Percentiles rank a stretch among this genome's conserved stretches.
Evolutionary conservation across 352 stramenopile species (phyloP).

Genomic region (Phytophthora kernoviae): DNA sequence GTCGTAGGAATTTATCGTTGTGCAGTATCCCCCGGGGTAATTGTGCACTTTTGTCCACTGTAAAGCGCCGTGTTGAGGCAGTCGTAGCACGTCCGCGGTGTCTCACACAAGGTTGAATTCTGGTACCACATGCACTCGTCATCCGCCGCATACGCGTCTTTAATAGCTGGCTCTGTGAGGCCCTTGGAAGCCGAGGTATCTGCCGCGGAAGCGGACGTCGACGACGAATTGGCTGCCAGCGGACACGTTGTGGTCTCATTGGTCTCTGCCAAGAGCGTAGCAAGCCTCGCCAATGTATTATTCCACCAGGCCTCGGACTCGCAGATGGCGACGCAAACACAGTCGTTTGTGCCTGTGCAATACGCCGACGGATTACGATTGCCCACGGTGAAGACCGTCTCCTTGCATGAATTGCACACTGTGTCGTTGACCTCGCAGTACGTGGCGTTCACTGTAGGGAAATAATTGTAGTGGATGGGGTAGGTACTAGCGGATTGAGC

Average conservation of each 20-base stretch:
- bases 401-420: conserved; percentile 41
- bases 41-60: conserved; percentile 48
- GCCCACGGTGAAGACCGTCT: conserved; percentile 37
- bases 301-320: conserved; percentile 52
- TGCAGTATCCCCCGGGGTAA: conserved; percentile 65
- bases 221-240: conserved; percentile 40
- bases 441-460: conserved; percentile 51
- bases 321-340: conserved; percentile 62
- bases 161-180: conserved; percentile 21
- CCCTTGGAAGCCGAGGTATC: conserved; percentile 17
- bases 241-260: conserved; percentile 32
- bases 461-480: conserved; percentile 69
- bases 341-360: conserved; percentile 42
- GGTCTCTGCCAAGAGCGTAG: conserved; percentile 16
- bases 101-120: conserved; percentile 57
- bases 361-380: conserved; percentile 57
- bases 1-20: conserved; percentile 49
- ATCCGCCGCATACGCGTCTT: conserved; percentile 40
- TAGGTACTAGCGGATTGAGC: conserved; percentile 33
- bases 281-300: conserved; percentile 42
- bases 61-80: conserved; percentile 55
- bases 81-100: conserved; percentile 56
- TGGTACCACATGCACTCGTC: conserved; percentile 69
- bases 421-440: conserved; percentile 55
- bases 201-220: conserved; percentile 13